Evolutionary conservation across 352 stramenopile genomes (phyloP), one percentile per base, ranked within the genome.

Genomic region (Elongisporangium anandrum): DNA sequence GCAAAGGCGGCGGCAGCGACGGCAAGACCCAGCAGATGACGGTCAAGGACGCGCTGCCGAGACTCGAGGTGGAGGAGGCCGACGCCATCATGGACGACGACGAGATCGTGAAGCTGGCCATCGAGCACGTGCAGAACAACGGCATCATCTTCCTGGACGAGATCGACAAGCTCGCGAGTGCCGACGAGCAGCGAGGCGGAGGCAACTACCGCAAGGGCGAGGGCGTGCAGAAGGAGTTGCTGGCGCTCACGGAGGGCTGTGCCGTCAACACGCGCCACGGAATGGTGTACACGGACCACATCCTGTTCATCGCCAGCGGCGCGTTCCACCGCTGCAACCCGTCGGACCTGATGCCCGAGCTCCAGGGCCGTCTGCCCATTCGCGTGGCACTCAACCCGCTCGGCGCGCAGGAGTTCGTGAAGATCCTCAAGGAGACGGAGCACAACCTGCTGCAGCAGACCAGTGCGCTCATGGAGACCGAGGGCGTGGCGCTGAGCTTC

Each of bases 91-190:
- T 92, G 45, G 77, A 90, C 55, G 84, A 94, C 16, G 80, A 90
- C 24, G 78, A 90, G 29, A 77, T 94, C 22, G 70, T 94, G 38
- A 84, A 89, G 64, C 73, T 66, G 5, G 84, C 84, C 4, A 65
- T 94, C 49, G 80, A 92, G 58, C 89, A 87, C 57, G 97, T 98
- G 50, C 96, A 99, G 75, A 88, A 99, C 74, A 97, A 95, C 62
- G 97, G 97, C 22, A 99, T 99, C 72, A 96, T 99, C 22, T 99
- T 99, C 67, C 96, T 99, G 58, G 97, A 99, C 78, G 97, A 99
- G 72, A 99, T 99, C 55, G 97, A 99, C 77, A 99, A 99, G 77
- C 96, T 99, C 52, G 97, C 96, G 47, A 94, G 80, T 48, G 73
- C 84, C 22, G 85, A 91, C 54, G 94, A 98, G 53, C 80, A 87